Conservation (phyloP, 208 protist species). For the Wallacemonas collosoma region DNA sequence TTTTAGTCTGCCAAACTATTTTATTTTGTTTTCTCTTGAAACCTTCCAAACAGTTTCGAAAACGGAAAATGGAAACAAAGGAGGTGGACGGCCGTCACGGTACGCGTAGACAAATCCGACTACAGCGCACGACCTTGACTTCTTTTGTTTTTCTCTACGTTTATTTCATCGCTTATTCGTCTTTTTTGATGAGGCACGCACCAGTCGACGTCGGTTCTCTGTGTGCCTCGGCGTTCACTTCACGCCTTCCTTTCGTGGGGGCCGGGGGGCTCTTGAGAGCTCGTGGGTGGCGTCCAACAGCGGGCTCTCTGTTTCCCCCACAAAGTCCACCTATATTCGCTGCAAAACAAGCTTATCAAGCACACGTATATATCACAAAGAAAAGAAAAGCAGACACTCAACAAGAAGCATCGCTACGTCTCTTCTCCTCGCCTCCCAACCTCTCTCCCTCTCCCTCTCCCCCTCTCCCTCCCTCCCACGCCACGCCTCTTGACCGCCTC, state of each 20-base stretch:
- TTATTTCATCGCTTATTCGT: neutral
- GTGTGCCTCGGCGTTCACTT: conserved; percentile 5
- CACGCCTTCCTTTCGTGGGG: neutral
- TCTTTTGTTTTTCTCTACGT: conserved; percentile 1
- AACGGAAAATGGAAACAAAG: too few species aligned
- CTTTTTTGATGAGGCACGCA: neutral
- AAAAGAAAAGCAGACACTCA: too few species aligned
- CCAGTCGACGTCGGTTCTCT: neutral
- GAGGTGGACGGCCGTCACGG: too few species aligned
- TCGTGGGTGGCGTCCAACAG: too few species aligned
- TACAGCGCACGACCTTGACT: neutral
- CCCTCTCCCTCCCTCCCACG: neutral
- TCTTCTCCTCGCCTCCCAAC: conserved; percentile 5
- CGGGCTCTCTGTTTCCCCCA: too few species aligned
- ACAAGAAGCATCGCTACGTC: neutral
- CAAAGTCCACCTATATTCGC: too few species aligned
- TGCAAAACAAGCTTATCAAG: too few species aligned
- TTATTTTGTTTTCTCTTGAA: conserved; percentile 6
- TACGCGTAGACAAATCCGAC: too few species aligned
- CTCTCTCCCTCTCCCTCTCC: neutral
- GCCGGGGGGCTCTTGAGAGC: too few species aligned
- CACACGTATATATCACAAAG: too few species aligned
- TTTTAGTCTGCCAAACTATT: neutral
- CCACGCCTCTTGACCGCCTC: neutral
- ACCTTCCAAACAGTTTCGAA: too few species aligned